Base-by-base conservation (phyloP, 805 yeast genomes). In the Ogataea pilisensis region DNA sequence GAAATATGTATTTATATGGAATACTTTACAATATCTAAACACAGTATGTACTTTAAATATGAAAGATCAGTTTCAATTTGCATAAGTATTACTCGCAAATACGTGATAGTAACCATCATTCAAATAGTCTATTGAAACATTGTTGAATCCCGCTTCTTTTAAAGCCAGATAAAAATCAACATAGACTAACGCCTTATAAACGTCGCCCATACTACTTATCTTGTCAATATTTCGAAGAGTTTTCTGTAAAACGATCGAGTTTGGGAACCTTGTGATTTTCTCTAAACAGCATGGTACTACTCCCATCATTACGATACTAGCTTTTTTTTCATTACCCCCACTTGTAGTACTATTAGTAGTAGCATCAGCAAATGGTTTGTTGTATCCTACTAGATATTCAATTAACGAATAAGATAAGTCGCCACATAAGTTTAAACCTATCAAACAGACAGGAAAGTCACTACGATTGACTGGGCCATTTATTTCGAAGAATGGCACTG, bases 391-490 rank as follows among this genome's bases (percentile, higher is more conserved):
- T 11, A 42, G 41, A 31, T 49, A 40, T 29, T 49, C 53, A 2
- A 55, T 32, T 2, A 54, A 9, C 2, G 44, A 19, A 30, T 51
- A 55, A 18, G 48, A 27, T 32, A 58, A 41, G 26, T 58, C 60
- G 1, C 63, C 63, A 34, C 64, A 60, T 14, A 55, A 26, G 18
- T 55, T 53, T 18, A 54, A 35, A 2, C 58, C 63, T 6, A 43
- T 38, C 5, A 57, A 34, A 18, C 33, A 37, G 4, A 46, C 27
- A 16, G 41, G 35, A 5, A 37, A 25, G 2, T 18, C 13, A 6
- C 13, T 14, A 13, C 14, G 30, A 3, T 31, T 22, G 8, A 41
- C 19, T 5, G 42, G 25, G 26, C 46, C 35, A 16, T 46, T 37
- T 19, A 44, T 36, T 14, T 36, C 35, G 31, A 40, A 49, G 27